Percentiles rank a stretch among this genome's conserved stretches.
phyloP scores from a whole-genome alignment of 495 filamentous ascomycete species.

The Hypoxylon fragiforme region DNA sequence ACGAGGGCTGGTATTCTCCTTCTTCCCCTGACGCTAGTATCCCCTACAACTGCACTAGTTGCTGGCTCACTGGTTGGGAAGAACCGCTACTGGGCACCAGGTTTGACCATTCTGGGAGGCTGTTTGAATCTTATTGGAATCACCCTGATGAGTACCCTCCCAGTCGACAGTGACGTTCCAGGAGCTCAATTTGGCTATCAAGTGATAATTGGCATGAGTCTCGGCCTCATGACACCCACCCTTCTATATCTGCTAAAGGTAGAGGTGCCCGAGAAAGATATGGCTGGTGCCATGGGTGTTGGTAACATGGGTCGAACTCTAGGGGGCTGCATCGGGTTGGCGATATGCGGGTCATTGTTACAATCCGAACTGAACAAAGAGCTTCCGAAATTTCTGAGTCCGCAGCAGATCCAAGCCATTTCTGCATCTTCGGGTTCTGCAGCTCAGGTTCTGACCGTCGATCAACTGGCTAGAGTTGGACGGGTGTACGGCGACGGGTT shows the following conservation, averaged over 20 bases:
- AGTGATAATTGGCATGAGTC: conserved; percentile 18
- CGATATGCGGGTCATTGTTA: conserved; percentile 7
- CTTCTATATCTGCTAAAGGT: conserved; percentile 13
- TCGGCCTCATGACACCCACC: conserved; percentile 21
- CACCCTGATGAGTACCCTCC: conserved; percentile 15
- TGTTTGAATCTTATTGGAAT: conserved; percentile 15
- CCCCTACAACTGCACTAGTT: conserved; percentile 9
- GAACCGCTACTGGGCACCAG: conserved; percentile 16
- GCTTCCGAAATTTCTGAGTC: conserved; percentile 10
- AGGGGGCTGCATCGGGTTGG: conserved; percentile 15
- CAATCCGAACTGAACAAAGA: conserved; percentile 17
- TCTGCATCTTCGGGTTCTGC: conserved; percentile 16
- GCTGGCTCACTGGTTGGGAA: conserved; percentile 12
- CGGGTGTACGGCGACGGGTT: conserved; percentile 14
- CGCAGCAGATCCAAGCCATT: conserved; percentile 14
- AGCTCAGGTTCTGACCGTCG: background rate
- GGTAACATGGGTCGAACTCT: conserved; percentile 19
- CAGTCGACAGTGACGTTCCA: conserved; percentile 1
- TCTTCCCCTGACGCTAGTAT: conserved; percentile 14
- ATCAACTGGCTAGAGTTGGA: conserved; percentile 4
- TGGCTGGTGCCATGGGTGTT: conserved; percentile 19
- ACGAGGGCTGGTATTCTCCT: conserved; percentile 17
- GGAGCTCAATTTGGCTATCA: conserved; percentile 16
- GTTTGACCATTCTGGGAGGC: conserved; percentile 8
- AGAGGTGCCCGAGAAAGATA: conserved; percentile 16